Evolutionary conservation across 2,329 filamentous ascomycete genomes (phyloP).

Genomic region (Colletotrichum lupini): DNA sequence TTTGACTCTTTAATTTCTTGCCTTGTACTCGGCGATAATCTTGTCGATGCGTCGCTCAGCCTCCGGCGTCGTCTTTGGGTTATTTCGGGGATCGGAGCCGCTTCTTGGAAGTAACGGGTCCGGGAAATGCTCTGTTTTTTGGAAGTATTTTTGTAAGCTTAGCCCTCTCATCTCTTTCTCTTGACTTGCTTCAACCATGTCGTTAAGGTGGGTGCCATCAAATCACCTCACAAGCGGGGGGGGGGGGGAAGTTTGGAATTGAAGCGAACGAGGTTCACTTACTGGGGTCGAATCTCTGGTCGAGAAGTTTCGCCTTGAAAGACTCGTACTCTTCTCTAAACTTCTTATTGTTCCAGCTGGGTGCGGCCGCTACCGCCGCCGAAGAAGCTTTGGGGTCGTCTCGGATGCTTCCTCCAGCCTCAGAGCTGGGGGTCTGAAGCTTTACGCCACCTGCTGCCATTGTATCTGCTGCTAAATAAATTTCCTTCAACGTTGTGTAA

Average conservation of each 20-base stretch:
- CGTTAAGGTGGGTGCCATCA: not conserved
- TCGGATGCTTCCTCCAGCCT: constrained; percentile 25
- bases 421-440: constrained; percentile 29
- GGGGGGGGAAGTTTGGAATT: not conserved
- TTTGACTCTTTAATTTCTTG: not conserved
- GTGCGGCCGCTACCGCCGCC: not conserved
- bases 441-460: constrained; percentile 23
- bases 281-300: constrained; percentile 59
- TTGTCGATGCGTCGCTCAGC: constrained; percentile 53
- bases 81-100: constrained; percentile 44
- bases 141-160: not conserved
- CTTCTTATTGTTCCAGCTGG: constrained; percentile 48
- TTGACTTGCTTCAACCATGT: not conserved
- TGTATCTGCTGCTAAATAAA: not conserved
- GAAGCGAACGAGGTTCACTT: not conserved
- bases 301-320: constrained; percentile 51
- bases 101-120: constrained; percentile 58
- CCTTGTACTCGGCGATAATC: constrained; percentile 41
- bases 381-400: constrained; percentile 41
- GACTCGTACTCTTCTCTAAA: constrained; percentile 56
- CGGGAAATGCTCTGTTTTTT: constrained; percentile 50
- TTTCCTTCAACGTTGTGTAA: not conserved
- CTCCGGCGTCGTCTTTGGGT: constrained; percentile 53
- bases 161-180: not conserved
- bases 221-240: too few species aligned